A percentile compares a stretch with the other conserved stretches of the same genome.
These are phyloP conservation scores for Breviolum minutum DNA, from an alignment of 73 alveolate genomes.

Conservation along the genomic window DNA sequence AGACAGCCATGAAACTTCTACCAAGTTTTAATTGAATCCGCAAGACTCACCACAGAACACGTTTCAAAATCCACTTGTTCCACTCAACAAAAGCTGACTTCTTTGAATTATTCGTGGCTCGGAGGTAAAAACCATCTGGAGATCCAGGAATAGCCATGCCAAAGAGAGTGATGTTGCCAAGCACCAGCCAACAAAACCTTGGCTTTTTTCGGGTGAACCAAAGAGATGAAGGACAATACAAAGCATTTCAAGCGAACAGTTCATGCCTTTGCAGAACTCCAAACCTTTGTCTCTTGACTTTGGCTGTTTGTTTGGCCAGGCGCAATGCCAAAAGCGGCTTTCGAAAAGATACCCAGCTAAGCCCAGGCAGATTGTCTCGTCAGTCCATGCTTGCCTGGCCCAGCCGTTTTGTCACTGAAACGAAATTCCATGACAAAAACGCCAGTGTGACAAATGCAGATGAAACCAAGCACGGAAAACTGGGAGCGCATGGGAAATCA, in stretches of 20 bases:
- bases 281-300: too few species aligned
- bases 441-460: neutral
- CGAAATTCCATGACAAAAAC: neutral
- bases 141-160: constrained; percentile 83
- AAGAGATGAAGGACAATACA: neutral
- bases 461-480: neutral
- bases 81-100: too few species aligned
- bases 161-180: constrained; percentile 25
- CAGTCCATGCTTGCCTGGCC: constrained; percentile 25
- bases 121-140: constrained; percentile 83
- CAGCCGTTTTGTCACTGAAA: too few species aligned
- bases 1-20: neutral
- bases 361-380: constrained; percentile 27
- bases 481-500: too few species aligned
- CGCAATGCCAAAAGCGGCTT: constrained; percentile 4
- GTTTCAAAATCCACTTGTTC: neutral
- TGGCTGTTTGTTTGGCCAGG: neutral
- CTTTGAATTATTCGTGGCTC: neutral
- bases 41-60: neutral
- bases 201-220: neutral
- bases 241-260: neutral
- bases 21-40: too few species aligned
- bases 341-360: constrained; percentile 45
- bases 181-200: constrained; percentile 53
- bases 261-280: neutral